Conservation (phyloP, 1,284 basidiomycete species). For the Leccinum subfulvum region DNA sequence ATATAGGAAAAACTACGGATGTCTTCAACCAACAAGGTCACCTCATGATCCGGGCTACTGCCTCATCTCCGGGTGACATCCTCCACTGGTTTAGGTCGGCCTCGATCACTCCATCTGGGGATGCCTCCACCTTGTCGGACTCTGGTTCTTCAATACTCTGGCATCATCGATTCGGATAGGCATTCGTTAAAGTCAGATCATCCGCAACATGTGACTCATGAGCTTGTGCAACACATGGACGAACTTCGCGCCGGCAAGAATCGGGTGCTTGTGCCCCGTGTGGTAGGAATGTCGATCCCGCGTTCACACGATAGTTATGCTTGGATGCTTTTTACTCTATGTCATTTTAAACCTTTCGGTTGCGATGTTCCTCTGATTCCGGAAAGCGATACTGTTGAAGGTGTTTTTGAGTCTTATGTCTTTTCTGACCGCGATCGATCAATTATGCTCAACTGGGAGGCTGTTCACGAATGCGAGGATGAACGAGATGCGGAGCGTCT, state of each 20-base stretch:
- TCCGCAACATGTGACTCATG: not conserved
- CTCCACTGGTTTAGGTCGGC: too few species aligned
- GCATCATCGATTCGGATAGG: too few species aligned
- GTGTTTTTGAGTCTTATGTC: not conserved
- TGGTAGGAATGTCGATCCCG: not conserved
- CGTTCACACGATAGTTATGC: not conserved
- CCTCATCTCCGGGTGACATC: too few species aligned
- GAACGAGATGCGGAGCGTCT: slow-evolving; percentile 1
- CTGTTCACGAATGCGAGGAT: slow-evolving; percentile 11
- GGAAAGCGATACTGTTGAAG: not conserved
- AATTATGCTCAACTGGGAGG: slow-evolving; percentile 10
- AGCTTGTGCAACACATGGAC: not conserved
- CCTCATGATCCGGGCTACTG: too few species aligned
- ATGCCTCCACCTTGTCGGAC: too few species aligned
- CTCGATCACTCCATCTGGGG: too few species aligned
- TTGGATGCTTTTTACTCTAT: slow-evolving; percentile 23
- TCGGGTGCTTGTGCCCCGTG: not conserved
- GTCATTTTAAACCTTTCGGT: slow-evolving; percentile 30
- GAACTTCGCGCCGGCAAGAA: not conserved
- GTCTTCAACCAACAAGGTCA: too few species aligned
- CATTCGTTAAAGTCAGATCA: not conserved
- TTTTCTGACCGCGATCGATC: not conserved
- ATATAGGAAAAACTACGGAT: too few species aligned
- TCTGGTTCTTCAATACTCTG: too few species aligned
- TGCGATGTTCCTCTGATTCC: not conserved